These are phyloP conservation scores for Ormosia emarginata DNA, from an alignment of 306 rosid genomes.

Conservation along the genomic window DNA sequence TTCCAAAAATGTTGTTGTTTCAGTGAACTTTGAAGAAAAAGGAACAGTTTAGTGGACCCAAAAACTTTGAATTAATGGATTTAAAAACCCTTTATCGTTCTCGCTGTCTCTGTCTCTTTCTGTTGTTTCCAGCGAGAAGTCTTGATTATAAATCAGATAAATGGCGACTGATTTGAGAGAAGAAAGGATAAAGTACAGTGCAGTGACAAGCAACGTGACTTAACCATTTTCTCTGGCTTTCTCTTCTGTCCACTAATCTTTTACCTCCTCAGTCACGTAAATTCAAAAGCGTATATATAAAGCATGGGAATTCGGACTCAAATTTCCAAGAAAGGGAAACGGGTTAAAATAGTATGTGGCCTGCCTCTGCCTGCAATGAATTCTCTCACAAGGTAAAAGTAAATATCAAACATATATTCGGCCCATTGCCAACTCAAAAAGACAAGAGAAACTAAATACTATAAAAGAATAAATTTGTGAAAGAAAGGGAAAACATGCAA, in stretches of 20 bases:
- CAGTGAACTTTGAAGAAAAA: slow-evolving; percentile 30
- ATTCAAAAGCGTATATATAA: slow-evolving; percentile 24
- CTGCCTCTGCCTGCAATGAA: slow-evolving; percentile 13
- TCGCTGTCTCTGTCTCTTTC: background rate
- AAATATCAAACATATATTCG: background rate
- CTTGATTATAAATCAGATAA: slow-evolving; percentile 27
- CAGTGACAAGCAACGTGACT: slow-evolving; percentile 63
- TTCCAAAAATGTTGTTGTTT: slow-evolving; percentile 44
- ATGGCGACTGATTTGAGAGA: slow-evolving; percentile 57
- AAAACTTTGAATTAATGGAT: slow-evolving; percentile 14
- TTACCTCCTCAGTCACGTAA: slow-evolving; percentile 76
- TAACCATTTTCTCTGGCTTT: slow-evolving; percentile 49
- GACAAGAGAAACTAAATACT: background rate
- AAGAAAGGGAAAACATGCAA: background rate
- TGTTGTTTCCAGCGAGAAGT: slow-evolving; percentile 30
- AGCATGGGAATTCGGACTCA: slow-evolving; percentile 42
- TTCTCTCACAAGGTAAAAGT: slow-evolving; percentile 9
- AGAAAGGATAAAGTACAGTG: slow-evolving; percentile 42
- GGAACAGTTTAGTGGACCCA: slow-evolving; percentile 28
- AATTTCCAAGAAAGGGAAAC: slow-evolving; percentile 18
- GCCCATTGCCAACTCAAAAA: background rate
- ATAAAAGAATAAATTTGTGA: background rate
- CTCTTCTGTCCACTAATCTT: slow-evolving; percentile 51
- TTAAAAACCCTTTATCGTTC: background rate
- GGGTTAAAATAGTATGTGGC: slow-evolving; percentile 27